These are phyloP conservation scores for Phytophthora crassamura DNA, from an alignment of 352 stramenopile species.

Conservation along the genomic window DNA sequence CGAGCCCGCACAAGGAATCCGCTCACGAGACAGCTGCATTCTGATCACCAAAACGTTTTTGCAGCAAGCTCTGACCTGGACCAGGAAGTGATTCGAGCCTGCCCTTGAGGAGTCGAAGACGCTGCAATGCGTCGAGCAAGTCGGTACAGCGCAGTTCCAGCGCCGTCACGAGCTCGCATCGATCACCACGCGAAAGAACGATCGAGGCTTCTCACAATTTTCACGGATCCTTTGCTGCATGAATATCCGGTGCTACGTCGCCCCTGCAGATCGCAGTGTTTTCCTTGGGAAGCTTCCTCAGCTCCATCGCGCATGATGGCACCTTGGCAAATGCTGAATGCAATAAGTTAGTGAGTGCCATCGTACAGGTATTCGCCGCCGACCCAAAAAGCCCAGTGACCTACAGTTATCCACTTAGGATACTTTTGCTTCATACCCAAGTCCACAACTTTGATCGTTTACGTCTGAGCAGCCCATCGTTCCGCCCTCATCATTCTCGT, in stretches of 20 bases:
- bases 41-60: too few species aligned
- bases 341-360: not conserved
- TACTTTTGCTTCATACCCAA: too few species aligned
- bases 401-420: too few species aligned
- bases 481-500: conserved; percentile 31
- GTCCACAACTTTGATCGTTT: too few species aligned
- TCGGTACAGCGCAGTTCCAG: not conserved
- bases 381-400: too few species aligned
- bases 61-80: not conserved
- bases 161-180: not conserved
- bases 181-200: conserved; percentile 13
- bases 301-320: conserved; percentile 10
- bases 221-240: conserved; percentile 31
- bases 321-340: not conserved
- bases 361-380: not conserved
- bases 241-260: conserved; percentile 31
- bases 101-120: not conserved
- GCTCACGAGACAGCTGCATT: too few species aligned
- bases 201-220: conserved; percentile 17
- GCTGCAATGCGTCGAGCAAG: not conserved
- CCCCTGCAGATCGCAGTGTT: conserved; percentile 26
- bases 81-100: not conserved
- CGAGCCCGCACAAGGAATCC: too few species aligned
- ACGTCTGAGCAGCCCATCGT: not conserved
- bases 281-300: conserved; percentile 27